These are phyloP conservation scores for Fusarium mexicanum DNA, from an alignment of 2,329 filamentous ascomycete genomes.

Conservation along the genomic window DNA sequence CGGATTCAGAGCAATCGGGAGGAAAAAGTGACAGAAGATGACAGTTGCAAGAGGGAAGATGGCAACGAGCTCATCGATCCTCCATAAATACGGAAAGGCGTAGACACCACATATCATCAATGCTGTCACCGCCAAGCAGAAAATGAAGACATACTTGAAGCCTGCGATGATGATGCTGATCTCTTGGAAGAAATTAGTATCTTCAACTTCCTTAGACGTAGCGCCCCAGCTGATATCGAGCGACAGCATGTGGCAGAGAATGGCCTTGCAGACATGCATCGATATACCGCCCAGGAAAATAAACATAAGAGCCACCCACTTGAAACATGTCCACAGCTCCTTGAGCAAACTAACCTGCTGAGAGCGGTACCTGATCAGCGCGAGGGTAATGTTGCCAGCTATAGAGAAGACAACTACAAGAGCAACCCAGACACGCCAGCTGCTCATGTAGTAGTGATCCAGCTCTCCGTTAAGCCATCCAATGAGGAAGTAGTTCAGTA, in stretches of 20 bases:
- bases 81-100: not conserved
- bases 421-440: constrained; percentile 69
- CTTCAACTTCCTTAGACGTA: not conserved
- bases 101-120: not conserved
- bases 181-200: not conserved
- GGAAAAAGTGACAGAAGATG: not conserved
- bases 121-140: not conserved
- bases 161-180: not conserved
- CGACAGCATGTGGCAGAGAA: constrained; percentile 35
- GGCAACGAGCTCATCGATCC: not conserved
- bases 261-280: constrained; percentile 35
- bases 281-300: constrained; percentile 41
- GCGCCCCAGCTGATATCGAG: constrained; percentile 37
- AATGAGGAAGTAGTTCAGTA: constrained; percentile 76
- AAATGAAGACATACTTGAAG: not conserved
- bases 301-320: constrained; percentile 37
- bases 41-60: not conserved
- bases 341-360: constrained; percentile 9
- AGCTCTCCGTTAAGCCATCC: constrained; percentile 74
- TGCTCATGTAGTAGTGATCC: constrained; percentile 74
- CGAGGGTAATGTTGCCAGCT: constrained; percentile 23
- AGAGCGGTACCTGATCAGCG: constrained; percentile 14
- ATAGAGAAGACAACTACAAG: constrained; percentile 36
- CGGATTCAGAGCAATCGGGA: not conserved
- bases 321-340: constrained; percentile 29